Percentiles rank a stretch among this genome's conserved stretches.
phyloP scores from a whole-genome alignment of 352 stramenopile species.

The Phytophthora tentaculata region DNA sequence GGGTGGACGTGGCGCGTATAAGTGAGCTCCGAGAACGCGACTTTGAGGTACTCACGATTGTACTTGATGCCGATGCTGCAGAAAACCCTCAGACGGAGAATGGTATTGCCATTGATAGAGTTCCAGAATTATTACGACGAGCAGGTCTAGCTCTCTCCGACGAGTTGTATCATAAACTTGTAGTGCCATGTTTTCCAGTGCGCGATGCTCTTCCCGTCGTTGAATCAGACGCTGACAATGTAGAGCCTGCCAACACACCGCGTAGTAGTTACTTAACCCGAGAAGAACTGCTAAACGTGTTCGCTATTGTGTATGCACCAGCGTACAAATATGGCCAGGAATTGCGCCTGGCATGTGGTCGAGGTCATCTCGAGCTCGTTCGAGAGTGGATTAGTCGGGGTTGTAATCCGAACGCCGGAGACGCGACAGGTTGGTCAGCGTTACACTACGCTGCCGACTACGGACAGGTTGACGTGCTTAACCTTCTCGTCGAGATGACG shows the following conservation, averaged over 20 bases:
- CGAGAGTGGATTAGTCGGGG: constrained; percentile 57
- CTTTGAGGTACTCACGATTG: constrained; percentile 46
- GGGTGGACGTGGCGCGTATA: constrained; percentile 65
- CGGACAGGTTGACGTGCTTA: constrained; percentile 51
- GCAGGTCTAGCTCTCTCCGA: constrained; percentile 38
- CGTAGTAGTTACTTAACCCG: constrained; percentile 12
- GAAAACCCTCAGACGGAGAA: constrained; percentile 13
- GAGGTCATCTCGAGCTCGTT: constrained; percentile 51
- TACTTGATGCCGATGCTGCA: constrained; percentile 32
- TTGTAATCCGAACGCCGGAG: constrained; percentile 66
- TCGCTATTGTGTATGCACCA: constrained; percentile 65
- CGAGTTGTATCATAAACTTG: constrained; percentile 51
- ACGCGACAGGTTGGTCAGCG: constrained; percentile 67
- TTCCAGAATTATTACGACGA: constrained; percentile 48
- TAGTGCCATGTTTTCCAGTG: constrained; percentile 36
- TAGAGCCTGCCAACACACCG: neutral
- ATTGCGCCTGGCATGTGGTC: constrained; percentile 61
- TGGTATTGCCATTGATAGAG: constrained; percentile 30
- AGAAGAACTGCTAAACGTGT: constrained; percentile 60
- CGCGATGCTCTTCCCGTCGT: constrained; percentile 10
- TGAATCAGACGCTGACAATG: neutral
- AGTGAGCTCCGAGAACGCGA: constrained; percentile 69
- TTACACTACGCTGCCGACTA: constrained; percentile 77
- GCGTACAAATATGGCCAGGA: constrained; percentile 79
- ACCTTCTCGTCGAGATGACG: constrained; percentile 44